A percentile compares a stretch with the other conserved stretches of the same genome.
These are phyloP conservation scores for Cercospora berteroae DNA, from an alignment of 2,329 filamentous ascomycete species.

Conservation along the genomic window DNA sequence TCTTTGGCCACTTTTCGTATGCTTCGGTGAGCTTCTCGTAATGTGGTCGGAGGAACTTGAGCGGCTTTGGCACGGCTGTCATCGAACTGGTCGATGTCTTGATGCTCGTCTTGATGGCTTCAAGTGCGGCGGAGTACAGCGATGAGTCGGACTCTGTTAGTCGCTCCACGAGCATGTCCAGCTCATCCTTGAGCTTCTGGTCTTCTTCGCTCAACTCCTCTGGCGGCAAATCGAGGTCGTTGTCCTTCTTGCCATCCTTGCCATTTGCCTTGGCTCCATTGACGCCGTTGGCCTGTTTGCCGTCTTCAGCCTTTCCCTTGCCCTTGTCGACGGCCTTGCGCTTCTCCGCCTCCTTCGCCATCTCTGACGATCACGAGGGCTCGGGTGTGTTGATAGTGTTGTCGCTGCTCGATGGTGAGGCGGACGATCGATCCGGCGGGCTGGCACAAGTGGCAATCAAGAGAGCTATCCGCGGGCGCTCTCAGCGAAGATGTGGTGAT, in stretches of 20 bases:
- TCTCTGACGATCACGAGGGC: slow-evolving; percentile 43
- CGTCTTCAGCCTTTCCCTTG: slow-evolving; percentile 82
- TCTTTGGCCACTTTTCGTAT: slow-evolving; percentile 83
- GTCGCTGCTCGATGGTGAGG: neutral
- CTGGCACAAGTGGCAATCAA: neutral
- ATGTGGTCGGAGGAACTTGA: slow-evolving; percentile 96
- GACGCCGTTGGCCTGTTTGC: slow-evolving; percentile 57
- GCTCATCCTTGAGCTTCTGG: slow-evolving; percentile 94
- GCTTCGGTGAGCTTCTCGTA: slow-evolving; percentile 85
- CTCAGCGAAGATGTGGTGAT: slow-evolving; percentile 5
- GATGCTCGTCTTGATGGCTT: slow-evolving; percentile 97
- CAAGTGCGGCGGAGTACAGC: slow-evolving; percentile 87
- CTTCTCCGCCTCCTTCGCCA: slow-evolving; percentile 93
- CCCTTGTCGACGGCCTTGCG: slow-evolving; percentile 85
- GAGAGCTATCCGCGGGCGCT: slow-evolving; percentile 2
- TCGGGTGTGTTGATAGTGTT: neutral
- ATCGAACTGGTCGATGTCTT: slow-evolving; percentile 99
- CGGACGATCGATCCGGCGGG: neutral
- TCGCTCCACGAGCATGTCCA: slow-evolving; percentile 96
- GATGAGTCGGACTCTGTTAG: slow-evolving; percentile 82
- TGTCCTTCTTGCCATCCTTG: slow-evolving; percentile 71
- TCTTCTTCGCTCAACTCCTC: slow-evolving; percentile 98
- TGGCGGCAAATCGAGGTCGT: slow-evolving; percentile 66
- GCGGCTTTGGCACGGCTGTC: slow-evolving; percentile 96
- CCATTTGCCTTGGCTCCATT: slow-evolving; percentile 53